phyloP scores from a whole-genome alignment of 2,329 filamentous ascomycete species.

The Cordyceps tenuipes region DNA sequence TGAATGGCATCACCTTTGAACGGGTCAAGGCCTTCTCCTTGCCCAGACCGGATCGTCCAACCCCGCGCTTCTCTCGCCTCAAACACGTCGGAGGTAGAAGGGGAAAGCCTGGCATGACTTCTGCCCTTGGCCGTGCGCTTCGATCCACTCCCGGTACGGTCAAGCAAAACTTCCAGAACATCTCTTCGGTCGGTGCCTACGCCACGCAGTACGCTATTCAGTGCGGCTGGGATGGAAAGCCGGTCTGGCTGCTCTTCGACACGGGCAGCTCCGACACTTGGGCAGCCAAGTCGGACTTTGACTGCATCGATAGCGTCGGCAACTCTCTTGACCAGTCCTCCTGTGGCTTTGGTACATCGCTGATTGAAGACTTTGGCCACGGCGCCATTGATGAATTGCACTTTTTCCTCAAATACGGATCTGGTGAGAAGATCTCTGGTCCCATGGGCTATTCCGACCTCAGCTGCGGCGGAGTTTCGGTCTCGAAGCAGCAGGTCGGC shows the following conservation, averaged over 20 bases:
- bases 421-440: conserved; percentile 40
- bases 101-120: conserved; percentile 21
- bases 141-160: conserved; percentile 14
- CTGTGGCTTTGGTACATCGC: conserved; percentile 34
- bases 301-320: conserved; percentile 32
- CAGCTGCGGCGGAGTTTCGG: conserved; percentile 35
- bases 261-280: conserved; percentile 46
- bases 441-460: conserved; percentile 40
- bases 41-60: conserved; percentile 22
- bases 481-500: conserved; percentile 38
- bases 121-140: conserved; percentile 21
- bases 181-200: conserved; percentile 28
- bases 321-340: conserved; percentile 20
- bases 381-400: conserved; percentile 33
- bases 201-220: conserved; percentile 36
- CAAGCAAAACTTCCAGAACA: conserved; percentile 27
- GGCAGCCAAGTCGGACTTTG: conserved; percentile 33
- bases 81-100: conserved; percentile 20
- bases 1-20: conserved; percentile 32
- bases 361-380: conserved; percentile 32
- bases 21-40: conserved; percentile 21
- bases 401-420: conserved; percentile 38
- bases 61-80: conserved; percentile 26
- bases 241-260: conserved; percentile 37
- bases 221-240: conserved; percentile 30